These are phyloP conservation scores for Apiospora koreana DNA, from an alignment of 2,329 filamentous ascomycete species.

Conservation along the genomic window DNA sequence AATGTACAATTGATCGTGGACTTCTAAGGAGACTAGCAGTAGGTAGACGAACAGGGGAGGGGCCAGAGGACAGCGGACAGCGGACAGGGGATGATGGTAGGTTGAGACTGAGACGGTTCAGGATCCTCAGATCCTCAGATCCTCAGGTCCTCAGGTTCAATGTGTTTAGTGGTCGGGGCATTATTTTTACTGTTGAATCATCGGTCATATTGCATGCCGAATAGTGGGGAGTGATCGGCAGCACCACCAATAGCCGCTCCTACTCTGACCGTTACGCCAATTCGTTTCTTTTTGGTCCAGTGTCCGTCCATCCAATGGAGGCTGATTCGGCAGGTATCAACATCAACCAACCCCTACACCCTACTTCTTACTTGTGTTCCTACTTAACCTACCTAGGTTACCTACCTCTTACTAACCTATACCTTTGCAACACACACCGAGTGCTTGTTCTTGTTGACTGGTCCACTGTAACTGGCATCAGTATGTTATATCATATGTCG, in stretches of 20 bases:
- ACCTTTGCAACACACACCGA: neutral
- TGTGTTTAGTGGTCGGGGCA: neutral
- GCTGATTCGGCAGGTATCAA: constrained; percentile 1
- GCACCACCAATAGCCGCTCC: neutral
- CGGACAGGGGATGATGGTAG: too few species aligned
- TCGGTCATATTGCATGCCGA: neutral
- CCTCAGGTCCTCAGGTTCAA: too few species aligned
- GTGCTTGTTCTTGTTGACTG: too few species aligned
- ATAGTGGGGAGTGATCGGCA: constrained; percentile 1
- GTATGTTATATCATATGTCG: neutral
- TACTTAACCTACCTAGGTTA: too few species aligned
- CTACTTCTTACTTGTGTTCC: neutral
- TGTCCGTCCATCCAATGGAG: neutral
- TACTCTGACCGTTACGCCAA: neutral
- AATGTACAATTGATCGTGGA: too few species aligned
- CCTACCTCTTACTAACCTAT: too few species aligned
- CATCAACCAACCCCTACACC: neutral
- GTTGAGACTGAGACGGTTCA: too few species aligned
- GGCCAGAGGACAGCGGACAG: too few species aligned
- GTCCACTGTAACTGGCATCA: neutral
- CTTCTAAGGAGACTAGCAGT: too few species aligned
- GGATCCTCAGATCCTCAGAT: too few species aligned
- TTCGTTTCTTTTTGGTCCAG: neutral
- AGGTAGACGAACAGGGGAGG: too few species aligned
- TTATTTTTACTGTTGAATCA: neutral